Evolutionary conservation across 148 eudicot genomes (phyloP), one percentile per base, ranked within the genome.

Genomic region (Heliamphora exappendiculata): DNA sequence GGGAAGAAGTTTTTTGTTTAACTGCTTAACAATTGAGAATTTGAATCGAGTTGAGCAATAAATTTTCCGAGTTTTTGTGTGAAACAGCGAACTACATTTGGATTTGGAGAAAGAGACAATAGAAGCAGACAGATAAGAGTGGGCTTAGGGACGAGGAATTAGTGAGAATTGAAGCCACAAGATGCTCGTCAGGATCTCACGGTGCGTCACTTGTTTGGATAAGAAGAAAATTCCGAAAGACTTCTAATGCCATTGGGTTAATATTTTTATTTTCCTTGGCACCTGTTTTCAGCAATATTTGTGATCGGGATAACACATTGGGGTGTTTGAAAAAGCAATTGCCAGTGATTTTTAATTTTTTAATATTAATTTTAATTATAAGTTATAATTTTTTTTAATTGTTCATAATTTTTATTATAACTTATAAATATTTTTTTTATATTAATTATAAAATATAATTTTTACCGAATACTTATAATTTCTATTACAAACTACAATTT

Each of bases 211-310:
- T 39, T 29, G 63, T 73, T 72, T 73, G 75, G 76, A 74, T 74
- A 74, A 74, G 76, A 17, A 31, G 76, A 74, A 74, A 74, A 39
- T n/a, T 74, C 67, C 53, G 24, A 73, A 73, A 4, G 31, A 1
- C 31, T 7, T 16, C 3, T 4, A 5, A 13, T 10, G 24, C 44
- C 19, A 0, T 1, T 1, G 5, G 12, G 19, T 54, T 11, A 37
- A 42, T 17, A 13, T 22, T 67, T 28, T 7, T 29, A 67, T 47
- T 49, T 70, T 29, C 31, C 53, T 68, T 45, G 74, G 57, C 58
- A 26, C 39, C 59, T 29, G 22, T 70, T 49, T 24, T 34, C 34
- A 34, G n/a, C 22, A 26, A 10, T 67, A 7, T 39, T 67, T 39
- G n/a, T n/a, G n/a, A n/a, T n/a, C n/a, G n/a, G n/a, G n/a, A n/a